These are phyloP conservation scores for Thermothielavioides terrestris DNA, from an alignment of 495 filamentous ascomycete genomes.

Conservation along the genomic window DNA sequence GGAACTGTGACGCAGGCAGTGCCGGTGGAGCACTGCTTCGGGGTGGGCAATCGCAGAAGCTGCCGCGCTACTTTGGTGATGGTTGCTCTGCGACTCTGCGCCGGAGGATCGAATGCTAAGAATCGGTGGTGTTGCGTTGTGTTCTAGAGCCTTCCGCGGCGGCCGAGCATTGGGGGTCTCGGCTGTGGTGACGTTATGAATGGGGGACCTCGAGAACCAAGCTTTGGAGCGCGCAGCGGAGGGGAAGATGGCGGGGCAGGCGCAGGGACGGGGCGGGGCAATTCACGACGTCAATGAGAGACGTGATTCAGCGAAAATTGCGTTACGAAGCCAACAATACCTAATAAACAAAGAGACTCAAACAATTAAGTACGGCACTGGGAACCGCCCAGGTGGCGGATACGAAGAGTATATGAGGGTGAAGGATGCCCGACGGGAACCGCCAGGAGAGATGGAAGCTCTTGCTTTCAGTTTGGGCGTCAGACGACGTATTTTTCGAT, in stretches of 20 bases:
- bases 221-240: slow-evolving; percentile 5
- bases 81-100: too few relatives aligned
- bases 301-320: neutral
- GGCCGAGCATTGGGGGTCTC: neutral
- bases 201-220: neutral
- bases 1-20: neutral
- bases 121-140: neutral
- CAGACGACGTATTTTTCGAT: slow-evolving; percentile 26
- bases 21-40: neutral
- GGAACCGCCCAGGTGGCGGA: too few relatives aligned
- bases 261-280: slow-evolving; percentile 19
- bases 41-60: neutral
- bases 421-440: neutral
- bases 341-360: too few relatives aligned
- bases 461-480: slow-evolving; percentile 1
- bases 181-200: slow-evolving; percentile 6
- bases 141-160: too few relatives aligned
- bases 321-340: neutral
- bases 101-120: too few relatives aligned
- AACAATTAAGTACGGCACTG: too few relatives aligned
- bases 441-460: neutral
- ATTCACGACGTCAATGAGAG: neutral
- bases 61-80: neutral
- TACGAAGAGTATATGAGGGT: neutral
- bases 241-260: slow-evolving; percentile 15